Percentiles rank a stretch among this genome's conserved stretches.
These are phyloP conservation scores for Tylopilus sp. DNA, from an alignment of 1,284 basidiomycete genomes.

Conservation along the genomic window DNA sequence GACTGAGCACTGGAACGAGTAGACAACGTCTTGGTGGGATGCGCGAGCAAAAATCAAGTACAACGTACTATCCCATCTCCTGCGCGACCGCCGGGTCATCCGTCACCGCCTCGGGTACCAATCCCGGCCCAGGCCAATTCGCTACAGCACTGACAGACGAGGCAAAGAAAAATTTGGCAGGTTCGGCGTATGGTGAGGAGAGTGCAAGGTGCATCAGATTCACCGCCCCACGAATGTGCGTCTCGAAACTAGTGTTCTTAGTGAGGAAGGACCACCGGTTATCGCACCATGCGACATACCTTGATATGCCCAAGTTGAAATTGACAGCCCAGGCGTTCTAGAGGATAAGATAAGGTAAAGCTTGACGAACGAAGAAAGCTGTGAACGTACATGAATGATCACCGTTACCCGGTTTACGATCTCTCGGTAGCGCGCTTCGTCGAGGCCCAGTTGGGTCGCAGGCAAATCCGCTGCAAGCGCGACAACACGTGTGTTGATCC, in stretches of 20 bases:
- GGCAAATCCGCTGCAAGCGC: constrained; percentile 59
- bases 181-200: constrained; percentile 48
- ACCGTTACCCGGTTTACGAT: constrained; percentile 51
- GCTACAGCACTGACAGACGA: constrained; percentile 60
- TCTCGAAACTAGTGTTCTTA: constrained; percentile 44
- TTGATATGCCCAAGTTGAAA: constrained; percentile 57
- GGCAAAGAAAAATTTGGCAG: constrained; percentile 65
- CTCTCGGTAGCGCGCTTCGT: constrained; percentile 47
- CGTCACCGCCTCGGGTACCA: constrained; percentile 52
- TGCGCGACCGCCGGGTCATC: constrained; percentile 51
- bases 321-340: constrained; percentile 63
- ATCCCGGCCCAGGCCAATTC: constrained; percentile 41
- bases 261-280: neutral
- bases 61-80: constrained; percentile 66
- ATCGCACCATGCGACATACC: constrained; percentile 42
- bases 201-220: constrained; percentile 67
- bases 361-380: constrained; percentile 12
- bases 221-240: constrained; percentile 62
- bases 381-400: constrained; percentile 59
- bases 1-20: constrained; percentile 30
- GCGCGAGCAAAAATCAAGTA: neutral
- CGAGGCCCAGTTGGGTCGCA: constrained; percentile 53
- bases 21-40: neutral
- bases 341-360: neutral
- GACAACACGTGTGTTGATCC: constrained; percentile 45